phyloP scores from a whole-genome alignment of 345 rosid genomes.

The Streptanthus diversifolius region DNA sequence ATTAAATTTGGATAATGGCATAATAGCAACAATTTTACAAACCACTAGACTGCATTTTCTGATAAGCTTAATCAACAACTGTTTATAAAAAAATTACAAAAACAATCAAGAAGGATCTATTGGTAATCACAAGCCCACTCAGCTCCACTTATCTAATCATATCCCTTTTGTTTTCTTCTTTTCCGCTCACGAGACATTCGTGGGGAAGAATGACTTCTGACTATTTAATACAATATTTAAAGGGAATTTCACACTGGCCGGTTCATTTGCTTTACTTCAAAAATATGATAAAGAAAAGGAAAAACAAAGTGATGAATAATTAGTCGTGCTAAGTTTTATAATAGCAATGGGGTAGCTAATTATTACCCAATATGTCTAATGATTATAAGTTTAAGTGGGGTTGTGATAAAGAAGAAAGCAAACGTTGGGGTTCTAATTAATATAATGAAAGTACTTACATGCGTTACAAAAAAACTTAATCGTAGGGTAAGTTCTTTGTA shows the following conservation, averaged over 20 bases:
- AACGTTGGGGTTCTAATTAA: slow-evolving; percentile 20
- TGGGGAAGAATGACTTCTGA: slow-evolving; percentile 32
- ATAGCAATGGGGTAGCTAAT: slow-evolving; percentile 30
- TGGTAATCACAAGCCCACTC: slow-evolving; percentile 24
- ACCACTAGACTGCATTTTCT: neutral
- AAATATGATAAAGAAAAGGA: slow-evolving; percentile 20
- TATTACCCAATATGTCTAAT: slow-evolving; percentile 36
- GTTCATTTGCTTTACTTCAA: slow-evolving; percentile 25
- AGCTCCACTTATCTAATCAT: slow-evolving; percentile 25
- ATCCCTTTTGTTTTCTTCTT: neutral
- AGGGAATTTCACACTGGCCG: slow-evolving; percentile 27
- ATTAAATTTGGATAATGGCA: neutral
- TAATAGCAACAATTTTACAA: neutral
- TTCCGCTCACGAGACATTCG: slow-evolving; percentile 31
- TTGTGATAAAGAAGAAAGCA: slow-evolving; percentile 30
- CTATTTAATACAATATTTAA: slow-evolving; percentile 8
- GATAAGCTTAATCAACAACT: neutral
- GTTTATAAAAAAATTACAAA: slow-evolving; percentile 3
- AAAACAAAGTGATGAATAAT: slow-evolving; percentile 28
- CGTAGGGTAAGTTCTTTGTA: neutral
- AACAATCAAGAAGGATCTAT: slow-evolving; percentile 13
- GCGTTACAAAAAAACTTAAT: neutral
- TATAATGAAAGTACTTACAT: slow-evolving; percentile 18
- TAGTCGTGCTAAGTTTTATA: slow-evolving; percentile 28
- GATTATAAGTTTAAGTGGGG: slow-evolving; percentile 36